Conservation (phyloP, 2,329 filamentous ascomycete genomes). For the Paecilomyces sp. region DNA sequence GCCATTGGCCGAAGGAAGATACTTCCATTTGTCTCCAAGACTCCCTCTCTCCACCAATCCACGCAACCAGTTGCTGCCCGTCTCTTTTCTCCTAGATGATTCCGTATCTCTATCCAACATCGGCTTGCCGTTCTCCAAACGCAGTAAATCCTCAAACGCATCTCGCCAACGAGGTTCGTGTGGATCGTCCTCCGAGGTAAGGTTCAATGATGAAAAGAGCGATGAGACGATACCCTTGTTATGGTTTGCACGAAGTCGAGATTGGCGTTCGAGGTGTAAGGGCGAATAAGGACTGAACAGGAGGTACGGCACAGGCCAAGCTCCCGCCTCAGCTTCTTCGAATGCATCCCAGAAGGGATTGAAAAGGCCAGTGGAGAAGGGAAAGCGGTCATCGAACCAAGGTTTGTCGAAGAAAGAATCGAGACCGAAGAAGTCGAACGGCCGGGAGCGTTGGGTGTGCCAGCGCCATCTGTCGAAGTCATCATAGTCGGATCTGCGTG, state of each 20-base stretch:
- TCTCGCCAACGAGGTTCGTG: conserved; percentile 44
- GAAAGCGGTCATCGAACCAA: conserved; percentile 23
- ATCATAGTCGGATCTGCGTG: conserved; percentile 7
- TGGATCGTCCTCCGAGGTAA: conserved; percentile 24
- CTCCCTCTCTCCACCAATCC: conserved; percentile 35
- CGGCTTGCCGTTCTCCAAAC: conserved; percentile 37
- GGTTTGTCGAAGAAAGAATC: conserved; percentile 28
- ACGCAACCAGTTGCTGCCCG: conserved; percentile 32
- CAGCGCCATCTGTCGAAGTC: conserved; percentile 16
- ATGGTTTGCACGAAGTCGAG: conserved; percentile 17
- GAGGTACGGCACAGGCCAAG: conserved; percentile 37
- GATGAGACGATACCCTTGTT: conserved; percentile 26
- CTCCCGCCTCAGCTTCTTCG: conserved; percentile 26
- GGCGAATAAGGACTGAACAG: conserved; percentile 49
- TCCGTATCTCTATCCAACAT: conserved; percentile 29
- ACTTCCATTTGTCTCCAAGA: conserved; percentile 33
- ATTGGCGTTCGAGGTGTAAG: conserved; percentile 44
- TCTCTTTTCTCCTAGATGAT: conserved; percentile 18
- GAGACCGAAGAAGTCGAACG: conserved; percentile 21
- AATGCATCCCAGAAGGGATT: conserved; percentile 21
- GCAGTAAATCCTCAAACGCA: conserved; percentile 54
- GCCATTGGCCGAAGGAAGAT: conserved; percentile 14
- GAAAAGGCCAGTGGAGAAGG: conserved; percentile 21
- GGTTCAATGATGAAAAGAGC: conserved; percentile 24
- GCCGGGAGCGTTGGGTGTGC: conserved; percentile 13